A percentile compares a stretch with the other conserved stretches of the same genome.
These are phyloP conservation scores for Penicillium arizonense DNA, from an alignment of 495 filamentous ascomycete species.

Conservation along the genomic window DNA sequence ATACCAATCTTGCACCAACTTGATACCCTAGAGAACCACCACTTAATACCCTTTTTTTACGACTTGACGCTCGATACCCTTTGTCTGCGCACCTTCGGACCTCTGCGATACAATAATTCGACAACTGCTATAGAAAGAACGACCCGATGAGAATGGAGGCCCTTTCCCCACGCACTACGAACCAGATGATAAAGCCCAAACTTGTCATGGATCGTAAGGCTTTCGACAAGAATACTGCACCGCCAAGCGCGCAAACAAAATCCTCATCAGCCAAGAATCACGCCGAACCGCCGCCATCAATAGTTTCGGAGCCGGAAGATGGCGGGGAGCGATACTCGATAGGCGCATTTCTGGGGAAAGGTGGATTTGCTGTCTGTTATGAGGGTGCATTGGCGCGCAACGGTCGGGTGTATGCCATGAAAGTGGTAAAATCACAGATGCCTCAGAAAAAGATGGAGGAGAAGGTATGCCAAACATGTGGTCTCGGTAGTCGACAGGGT, in stretches of 20 bases:
- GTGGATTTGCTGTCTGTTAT: slow-evolving; percentile 93
- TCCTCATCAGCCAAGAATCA: slow-evolving; percentile 53
- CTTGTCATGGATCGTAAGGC: slow-evolving; percentile 43
- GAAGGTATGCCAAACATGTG: slow-evolving; percentile 59
- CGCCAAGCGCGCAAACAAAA: slow-evolving; percentile 43
- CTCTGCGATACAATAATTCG: slow-evolving; percentile 17
- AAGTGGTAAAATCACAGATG: slow-evolving; percentile 90
- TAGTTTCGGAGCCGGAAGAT: slow-evolving; percentile 72
- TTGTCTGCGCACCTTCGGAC: slow-evolving; percentile 15
- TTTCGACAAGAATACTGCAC: slow-evolving; percentile 53
- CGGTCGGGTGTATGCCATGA: slow-evolving; percentile 73
- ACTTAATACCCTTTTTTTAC: slow-evolving; percentile 17
- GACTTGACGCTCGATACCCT: slow-evolving; percentile 20
- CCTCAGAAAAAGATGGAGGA: slow-evolving; percentile 77
- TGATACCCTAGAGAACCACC: slow-evolving; percentile 22
- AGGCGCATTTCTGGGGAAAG: slow-evolving; percentile 84
- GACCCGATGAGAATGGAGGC: slow-evolving; percentile 56
- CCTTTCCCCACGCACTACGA: slow-evolving; percentile 69
- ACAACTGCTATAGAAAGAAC: slow-evolving; percentile 10
- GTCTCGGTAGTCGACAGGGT: neutral
- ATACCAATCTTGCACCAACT: slow-evolving; percentile 25
- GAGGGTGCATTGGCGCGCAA: slow-evolving; percentile 66
- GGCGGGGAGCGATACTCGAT: slow-evolving; percentile 77
- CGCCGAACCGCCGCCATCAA: slow-evolving; percentile 71
- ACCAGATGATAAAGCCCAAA: slow-evolving; percentile 51